Conservation (phyloP, 2,329 filamentous ascomycete genomes). For the Aspergillus niger region DNA sequence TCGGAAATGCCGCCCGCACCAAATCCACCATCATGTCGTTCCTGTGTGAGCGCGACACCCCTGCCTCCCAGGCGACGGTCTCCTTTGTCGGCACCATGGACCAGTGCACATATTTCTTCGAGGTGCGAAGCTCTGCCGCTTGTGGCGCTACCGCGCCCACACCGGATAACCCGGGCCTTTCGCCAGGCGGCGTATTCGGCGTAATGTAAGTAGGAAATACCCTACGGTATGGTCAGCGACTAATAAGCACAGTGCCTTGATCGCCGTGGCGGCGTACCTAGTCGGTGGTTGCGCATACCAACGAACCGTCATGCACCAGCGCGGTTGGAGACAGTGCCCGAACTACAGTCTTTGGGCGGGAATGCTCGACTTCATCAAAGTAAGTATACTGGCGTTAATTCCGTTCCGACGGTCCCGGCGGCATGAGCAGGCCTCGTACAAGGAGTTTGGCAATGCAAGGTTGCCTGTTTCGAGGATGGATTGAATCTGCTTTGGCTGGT, state of each 20-base stretch:
- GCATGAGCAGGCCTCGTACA: slow-evolving; percentile 24
- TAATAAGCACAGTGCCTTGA: slow-evolving; percentile 48
- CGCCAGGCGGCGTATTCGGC: slow-evolving; percentile 76
- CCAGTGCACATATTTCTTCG: slow-evolving; percentile 94
- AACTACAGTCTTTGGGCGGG: slow-evolving; percentile 93
- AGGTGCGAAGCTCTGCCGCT: slow-evolving; percentile 80
- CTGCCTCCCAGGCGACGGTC: slow-evolving; percentile 66
- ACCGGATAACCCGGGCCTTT: slow-evolving; percentile 59
- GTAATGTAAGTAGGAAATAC: slow-evolving; percentile 65
- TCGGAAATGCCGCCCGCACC: slow-evolving; percentile 31
- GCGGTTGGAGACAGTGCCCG: slow-evolving; percentile 92
- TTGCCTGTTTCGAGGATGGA: slow-evolving; percentile 40
- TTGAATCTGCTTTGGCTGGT: slow-evolving; percentile 34
- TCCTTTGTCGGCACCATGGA: slow-evolving; percentile 89
- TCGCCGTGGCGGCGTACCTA: slow-evolving; percentile 82
- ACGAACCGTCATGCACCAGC: slow-evolving; percentile 87
- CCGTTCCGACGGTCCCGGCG: slow-evolving; percentile 32
- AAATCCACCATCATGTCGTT: slow-evolving; percentile 91
- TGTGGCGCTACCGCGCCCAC: slow-evolving; percentile 69
- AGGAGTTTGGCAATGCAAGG: slow-evolving; percentile 23
- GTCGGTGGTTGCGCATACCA: slow-evolving; percentile 95
- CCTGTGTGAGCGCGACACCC: slow-evolving; percentile 82
- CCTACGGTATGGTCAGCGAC: background rate
- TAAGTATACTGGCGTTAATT: slow-evolving; percentile 55
- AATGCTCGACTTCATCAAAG: slow-evolving; percentile 80